Percentiles rank a stretch among this genome's conserved stretches.
phyloP scores from a whole-genome alignment of 306 rosid species.

The Myrica gale region DNA sequence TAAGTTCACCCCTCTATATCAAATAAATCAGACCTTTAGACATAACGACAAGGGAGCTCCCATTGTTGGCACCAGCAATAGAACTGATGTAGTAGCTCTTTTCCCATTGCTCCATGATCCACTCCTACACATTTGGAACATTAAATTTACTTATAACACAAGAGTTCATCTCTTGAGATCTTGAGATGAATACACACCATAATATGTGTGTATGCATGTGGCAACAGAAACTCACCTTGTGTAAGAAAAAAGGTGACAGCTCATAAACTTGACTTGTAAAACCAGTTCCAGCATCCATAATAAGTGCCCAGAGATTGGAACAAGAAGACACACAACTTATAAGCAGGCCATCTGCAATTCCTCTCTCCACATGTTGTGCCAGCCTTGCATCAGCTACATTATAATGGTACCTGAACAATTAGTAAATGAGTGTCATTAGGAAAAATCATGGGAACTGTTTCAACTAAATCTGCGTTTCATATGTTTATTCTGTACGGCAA shows the following conservation, averaged over 20 bases:
- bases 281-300: slow-evolving; percentile 97
- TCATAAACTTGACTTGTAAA: slow-evolving; percentile 78
- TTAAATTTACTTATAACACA: slow-evolving; percentile 1
- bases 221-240: slow-evolving; percentile 60
- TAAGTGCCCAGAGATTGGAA: slow-evolving; percentile 94
- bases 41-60: slow-evolving; percentile 72
- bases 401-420: slow-evolving; percentile 70
- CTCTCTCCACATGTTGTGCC: slow-evolving; percentile 89
- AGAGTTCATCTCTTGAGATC: background rate
- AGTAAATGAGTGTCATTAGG: slow-evolving; percentile 15
- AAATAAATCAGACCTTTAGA: slow-evolving; percentile 47
- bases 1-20: background rate
- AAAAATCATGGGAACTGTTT: slow-evolving; percentile 11
- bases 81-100: slow-evolving; percentile 62
- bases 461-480: slow-evolving; percentile 3
- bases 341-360: slow-evolving; percentile 88
- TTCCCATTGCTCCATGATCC: slow-evolving; percentile 78
- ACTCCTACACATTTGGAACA: slow-evolving; percentile 38
- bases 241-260: slow-evolving; percentile 74
- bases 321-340: slow-evolving; percentile 91
- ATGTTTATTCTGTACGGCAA: slow-evolving; percentile 11
- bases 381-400: slow-evolving; percentile 81
- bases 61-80: slow-evolving; percentile 63
- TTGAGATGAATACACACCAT: background rate
- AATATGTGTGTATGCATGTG: background rate